phyloP scores from a whole-genome alignment of 805 yeast genomes.

The Tetrapisispora iriomotensis region DNA sequence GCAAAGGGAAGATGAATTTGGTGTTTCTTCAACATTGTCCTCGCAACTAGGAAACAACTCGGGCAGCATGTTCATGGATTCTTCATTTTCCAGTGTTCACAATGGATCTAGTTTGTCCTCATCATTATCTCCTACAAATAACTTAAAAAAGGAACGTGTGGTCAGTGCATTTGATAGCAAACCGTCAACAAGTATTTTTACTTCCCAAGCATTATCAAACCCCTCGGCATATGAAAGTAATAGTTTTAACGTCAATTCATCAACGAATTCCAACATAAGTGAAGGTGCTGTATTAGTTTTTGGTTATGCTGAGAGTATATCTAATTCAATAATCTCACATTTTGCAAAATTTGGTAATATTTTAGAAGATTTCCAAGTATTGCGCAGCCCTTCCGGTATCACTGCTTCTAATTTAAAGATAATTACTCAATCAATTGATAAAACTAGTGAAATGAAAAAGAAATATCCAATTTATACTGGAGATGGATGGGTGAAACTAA shows the following conservation, averaged over 20 bases:
- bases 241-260: not conserved
- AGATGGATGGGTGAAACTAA: constrained; percentile 81
- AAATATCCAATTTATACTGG: constrained; percentile 72
- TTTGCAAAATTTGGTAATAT: constrained; percentile 74
- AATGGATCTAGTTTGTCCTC: constrained; percentile 5
- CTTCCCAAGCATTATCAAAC: not conserved
- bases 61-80: constrained; percentile 2
- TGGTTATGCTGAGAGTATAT: constrained; percentile 76
- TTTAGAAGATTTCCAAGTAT: constrained; percentile 58
- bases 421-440: constrained; percentile 5
- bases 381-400: constrained; percentile 28
- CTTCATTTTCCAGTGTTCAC: constrained; percentile 4
- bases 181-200: not conserved
- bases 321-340: constrained; percentile 56
- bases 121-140: not conserved
- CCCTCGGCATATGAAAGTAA: constrained; percentile 8
- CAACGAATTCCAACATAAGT: not conserved
- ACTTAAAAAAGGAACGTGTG: not conserved
- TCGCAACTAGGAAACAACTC: not conserved
- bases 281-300: constrained; percentile 72
- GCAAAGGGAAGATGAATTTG: constrained; percentile 31
- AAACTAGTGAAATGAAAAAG: constrained; percentile 10
- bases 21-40: constrained; percentile 6
- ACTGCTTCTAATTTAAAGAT: constrained; percentile 20
- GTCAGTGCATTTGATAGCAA: constrained; percentile 16